Evolutionary conservation across 805 yeast genomes (phyloP), one percentile per base, ranked within the genome.

Genomic region (Blastobotrys peoriensis): DNA sequence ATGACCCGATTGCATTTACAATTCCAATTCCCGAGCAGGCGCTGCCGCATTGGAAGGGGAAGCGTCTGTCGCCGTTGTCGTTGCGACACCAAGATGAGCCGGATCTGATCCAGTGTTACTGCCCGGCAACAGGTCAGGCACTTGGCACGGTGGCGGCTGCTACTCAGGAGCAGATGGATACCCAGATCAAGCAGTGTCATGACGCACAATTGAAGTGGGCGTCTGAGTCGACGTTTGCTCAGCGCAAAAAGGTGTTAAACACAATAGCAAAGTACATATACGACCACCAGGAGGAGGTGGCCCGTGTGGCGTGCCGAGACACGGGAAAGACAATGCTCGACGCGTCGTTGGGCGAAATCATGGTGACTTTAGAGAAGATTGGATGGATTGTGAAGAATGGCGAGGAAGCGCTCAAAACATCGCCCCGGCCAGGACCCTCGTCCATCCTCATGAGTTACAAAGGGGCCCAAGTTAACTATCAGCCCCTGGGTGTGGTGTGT

Each of bases 241-340:
- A 81, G 52, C 75, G 97, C 54, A 72, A 86, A 51, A 76, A 75
- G 54, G 79, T 91, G 18, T 68, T 93, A 49, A 68, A 74, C 36
- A 81, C 96, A 1, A 70, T 93, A 44, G 74, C 77, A 50, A 75
- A 81, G 46, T 89, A 74, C 62, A 77, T 93, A 44, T 62, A 84
- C 42, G 81, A 79, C 40, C 81, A 93, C 62, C 99, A 93, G 63
- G 89, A 83, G 45, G 78, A 80, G 41, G 76, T 93, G 39, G 95
- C 96, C 2, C 73, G 95, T 38, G 83, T 93, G 5, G 97, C 98
- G 0, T 93, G 98, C 62, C 73, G 98, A 53, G 98, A 93, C 59
- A 83, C 95, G 16, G 99, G 98, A 23, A 93, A 93, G 62, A 89
- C 98, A 1, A 82, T 85, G 81, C 69, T 93, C 35, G 98, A 93